These are phyloP conservation scores for Crassisporium funariophilum DNA, from an alignment of 768 basidiomycete genomes.

Conservation along the genomic window DNA sequence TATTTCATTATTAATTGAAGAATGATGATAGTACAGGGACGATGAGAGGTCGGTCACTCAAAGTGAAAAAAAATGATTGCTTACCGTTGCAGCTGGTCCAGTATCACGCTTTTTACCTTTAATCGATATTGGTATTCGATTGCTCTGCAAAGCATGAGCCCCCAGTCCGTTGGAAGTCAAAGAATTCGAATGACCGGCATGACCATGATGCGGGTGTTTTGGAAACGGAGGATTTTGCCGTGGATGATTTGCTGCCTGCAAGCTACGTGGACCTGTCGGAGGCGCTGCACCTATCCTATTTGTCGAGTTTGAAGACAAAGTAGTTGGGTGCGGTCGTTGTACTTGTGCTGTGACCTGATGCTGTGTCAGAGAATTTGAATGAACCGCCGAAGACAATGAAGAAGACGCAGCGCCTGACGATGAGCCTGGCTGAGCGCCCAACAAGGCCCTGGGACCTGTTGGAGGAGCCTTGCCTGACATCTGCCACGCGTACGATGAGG, in stretches of 20 bases:
- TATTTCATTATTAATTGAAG: conserved; percentile 6
- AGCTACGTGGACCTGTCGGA: conserved; percentile 68
- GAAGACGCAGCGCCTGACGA: conserved; percentile 29
- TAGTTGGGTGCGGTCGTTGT: conserved; percentile 17
- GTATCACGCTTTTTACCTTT: conserved; percentile 39
- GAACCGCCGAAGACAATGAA: conserved; percentile 30
- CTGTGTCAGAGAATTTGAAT: conserved; percentile 35
- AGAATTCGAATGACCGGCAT: conserved; percentile 16
- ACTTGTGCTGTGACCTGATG: conserved; percentile 26
- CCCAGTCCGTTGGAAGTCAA: conserved; percentile 24
- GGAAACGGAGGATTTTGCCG: conserved; percentile 33
- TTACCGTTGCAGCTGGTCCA: conserved; percentile 25
- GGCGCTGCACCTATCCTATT: conserved; percentile 55
- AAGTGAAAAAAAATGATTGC: conserved; percentile 17
- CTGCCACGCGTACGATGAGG: conserved; percentile 11
- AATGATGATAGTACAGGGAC: conserved; percentile 12
- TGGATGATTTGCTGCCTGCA: conserved; percentile 41
- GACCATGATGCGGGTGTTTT: conserved; percentile 49
- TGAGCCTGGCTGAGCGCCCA: conserved; percentile 34
- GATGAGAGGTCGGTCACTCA: conserved; percentile 20
- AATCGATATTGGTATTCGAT: conserved; percentile 37
- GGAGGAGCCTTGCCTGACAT: conserved; percentile 85
- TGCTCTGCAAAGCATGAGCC: conserved; percentile 28
- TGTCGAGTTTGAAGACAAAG: conserved; percentile 19
- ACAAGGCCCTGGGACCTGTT: conserved; percentile 69